Conservation (phyloP, 495 filamentous ascomycete genomes). For the Jackrogersella multiformis region DNA sequence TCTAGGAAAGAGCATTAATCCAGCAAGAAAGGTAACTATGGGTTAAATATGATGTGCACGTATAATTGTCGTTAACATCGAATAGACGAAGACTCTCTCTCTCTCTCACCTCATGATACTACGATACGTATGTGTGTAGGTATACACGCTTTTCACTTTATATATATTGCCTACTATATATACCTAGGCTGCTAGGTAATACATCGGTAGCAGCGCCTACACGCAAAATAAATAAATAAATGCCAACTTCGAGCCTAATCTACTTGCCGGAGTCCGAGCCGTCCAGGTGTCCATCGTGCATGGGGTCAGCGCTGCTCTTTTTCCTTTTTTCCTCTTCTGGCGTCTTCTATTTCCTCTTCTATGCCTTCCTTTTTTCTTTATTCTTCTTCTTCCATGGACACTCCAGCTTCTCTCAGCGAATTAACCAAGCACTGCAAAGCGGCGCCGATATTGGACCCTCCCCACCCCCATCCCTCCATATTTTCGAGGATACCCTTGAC, state of each 20-base stretch:
- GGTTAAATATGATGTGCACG: constrained; percentile 18
- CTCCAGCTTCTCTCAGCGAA: constrained; percentile 9
- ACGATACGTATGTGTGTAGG: constrained; percentile 24
- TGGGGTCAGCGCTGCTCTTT: constrained; percentile 21
- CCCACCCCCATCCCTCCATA: constrained; percentile 10
- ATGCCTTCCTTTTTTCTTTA: constrained; percentile 1
- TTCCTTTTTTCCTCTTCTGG: constrained; percentile 21
- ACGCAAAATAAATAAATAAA: constrained; percentile 30
- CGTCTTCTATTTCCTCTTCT: constrained; percentile 27
- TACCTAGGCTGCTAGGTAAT: constrained; percentile 25
- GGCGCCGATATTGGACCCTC: constrained; percentile 15
- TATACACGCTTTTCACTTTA: constrained; percentile 8
- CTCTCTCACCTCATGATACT: constrained; percentile 38
- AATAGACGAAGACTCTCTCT: constrained; percentile 31
- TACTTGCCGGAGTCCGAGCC: constrained; percentile 26
- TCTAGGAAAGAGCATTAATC: constrained; percentile 17
- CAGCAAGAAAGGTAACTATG: constrained; percentile 9
- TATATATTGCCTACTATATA: constrained; percentile 3
- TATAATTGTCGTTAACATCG: constrained; percentile 24
- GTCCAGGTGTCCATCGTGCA: constrained; percentile 27
- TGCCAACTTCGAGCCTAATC: constrained; percentile 20
- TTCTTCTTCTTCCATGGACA: not conserved
- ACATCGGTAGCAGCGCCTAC: constrained; percentile 40
- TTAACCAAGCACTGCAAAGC: constrained; percentile 11
- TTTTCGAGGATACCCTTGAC: constrained; percentile 36